These are phyloP conservation scores for Vanilla planifolia DNA, from an alignment of 106 monocot genomes.

Conservation along the genomic window DNA sequence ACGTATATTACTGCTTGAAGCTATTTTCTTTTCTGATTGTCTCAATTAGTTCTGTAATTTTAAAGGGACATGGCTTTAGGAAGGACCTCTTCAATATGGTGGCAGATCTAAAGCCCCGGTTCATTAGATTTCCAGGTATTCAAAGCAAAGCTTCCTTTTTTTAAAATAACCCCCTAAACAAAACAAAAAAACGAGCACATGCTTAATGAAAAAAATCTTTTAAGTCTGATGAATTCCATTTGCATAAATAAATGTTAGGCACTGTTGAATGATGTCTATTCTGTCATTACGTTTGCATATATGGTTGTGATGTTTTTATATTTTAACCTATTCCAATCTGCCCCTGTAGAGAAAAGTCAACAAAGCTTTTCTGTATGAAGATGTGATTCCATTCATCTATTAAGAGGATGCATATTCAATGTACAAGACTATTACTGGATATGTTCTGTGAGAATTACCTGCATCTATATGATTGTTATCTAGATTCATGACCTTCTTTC, in stretches of 20 bases:
- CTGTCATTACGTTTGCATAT: background rate
- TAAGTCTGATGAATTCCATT: background rate
- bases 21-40: background rate
- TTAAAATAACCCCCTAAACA: background rate
- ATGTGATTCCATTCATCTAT: background rate
- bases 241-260: too few relatives aligned
- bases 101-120: slow-evolving; percentile 63
- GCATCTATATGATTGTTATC: too few relatives aligned
- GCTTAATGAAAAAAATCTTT: background rate
- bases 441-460: too few relatives aligned
- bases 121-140: slow-evolving; percentile 87
- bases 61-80: slow-evolving; percentile 88
- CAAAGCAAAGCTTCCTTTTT: background rate
- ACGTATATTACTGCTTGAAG: background rate
- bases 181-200: background rate
- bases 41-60: background rate
- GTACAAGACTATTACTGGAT: too few relatives aligned
- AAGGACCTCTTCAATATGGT: slow-evolving; percentile 86
- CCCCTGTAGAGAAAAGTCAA: too few relatives aligned
- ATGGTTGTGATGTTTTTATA: background rate
- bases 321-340: background rate
- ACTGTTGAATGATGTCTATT: background rate
- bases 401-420: background rate
- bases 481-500: too few relatives aligned
- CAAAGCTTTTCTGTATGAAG: background rate